A percentile compares a stretch with the other conserved stretches of the same genome.
Conservation (phyloP, 164 flowering plant species). For the Aristolochia californica region DNA sequence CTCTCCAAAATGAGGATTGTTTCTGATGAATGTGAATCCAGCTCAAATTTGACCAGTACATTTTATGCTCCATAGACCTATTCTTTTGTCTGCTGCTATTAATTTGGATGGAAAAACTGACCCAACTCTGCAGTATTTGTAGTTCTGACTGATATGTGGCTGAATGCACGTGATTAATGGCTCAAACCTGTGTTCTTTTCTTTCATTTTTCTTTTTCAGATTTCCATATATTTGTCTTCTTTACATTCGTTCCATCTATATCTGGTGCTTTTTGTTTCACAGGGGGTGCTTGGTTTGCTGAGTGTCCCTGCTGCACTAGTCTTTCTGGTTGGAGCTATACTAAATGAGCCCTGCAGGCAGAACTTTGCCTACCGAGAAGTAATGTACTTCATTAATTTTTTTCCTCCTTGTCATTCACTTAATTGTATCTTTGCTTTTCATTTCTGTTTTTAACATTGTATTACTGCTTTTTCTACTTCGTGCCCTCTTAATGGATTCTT, state of each 20-base stretch:
- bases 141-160: too few relatives aligned
- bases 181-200: neutral
- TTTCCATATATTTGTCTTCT: neutral
- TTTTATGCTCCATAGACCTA: too few relatives aligned
- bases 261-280: conserved; percentile 8
- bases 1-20: too few relatives aligned
- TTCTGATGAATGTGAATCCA: too few relatives aligned
- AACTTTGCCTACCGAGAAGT: conserved; percentile 59
- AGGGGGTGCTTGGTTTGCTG: conserved; percentile 85
- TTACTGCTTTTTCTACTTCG: neutral
- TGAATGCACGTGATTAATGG: too few relatives aligned
- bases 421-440: too few relatives aligned
- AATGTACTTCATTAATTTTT: neutral
- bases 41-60: too few relatives aligned
- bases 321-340: conserved; percentile 47
- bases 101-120: too few relatives aligned
- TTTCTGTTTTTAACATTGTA: neutral
- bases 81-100: too few relatives aligned
- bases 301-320: conserved; percentile 61
- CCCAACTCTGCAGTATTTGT: too few relatives aligned
- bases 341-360: conserved; percentile 45
- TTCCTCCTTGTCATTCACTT: too few relatives aligned
- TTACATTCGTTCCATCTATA: neutral
- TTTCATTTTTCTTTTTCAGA: neutral
- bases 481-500: neutral